Evolutionary conservation across 1,284 basidiomycete genomes (phyloP).

Genomic region (Malassezia globosa): DNA sequence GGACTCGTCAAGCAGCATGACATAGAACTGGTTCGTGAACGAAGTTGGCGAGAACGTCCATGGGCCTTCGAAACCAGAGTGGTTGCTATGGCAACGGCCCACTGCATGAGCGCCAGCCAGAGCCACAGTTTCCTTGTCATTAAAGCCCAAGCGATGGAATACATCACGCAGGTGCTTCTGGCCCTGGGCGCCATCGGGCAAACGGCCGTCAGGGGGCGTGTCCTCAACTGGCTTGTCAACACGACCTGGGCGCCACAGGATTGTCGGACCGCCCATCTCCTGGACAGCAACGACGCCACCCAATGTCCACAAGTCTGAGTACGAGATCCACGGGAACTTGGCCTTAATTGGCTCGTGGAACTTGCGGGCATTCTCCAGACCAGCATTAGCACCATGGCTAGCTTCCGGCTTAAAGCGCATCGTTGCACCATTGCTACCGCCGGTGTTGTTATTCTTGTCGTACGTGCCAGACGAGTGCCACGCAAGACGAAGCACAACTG

Average conservation of each 20-base stretch:
- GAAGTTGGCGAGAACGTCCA: constrained; percentile 43
- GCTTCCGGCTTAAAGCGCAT: constrained; percentile 50
- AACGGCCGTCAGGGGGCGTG: constrained; percentile 45
- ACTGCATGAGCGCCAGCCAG: constrained; percentile 54
- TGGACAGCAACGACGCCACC: constrained; percentile 52
- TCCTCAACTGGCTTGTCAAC: constrained; percentile 50
- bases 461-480: constrained; percentile 44
- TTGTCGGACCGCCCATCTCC: constrained; percentile 51
- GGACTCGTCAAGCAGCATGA: constrained; percentile 50
- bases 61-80: constrained; percentile 43
- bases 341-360: constrained; percentile 52
- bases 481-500: constrained; percentile 42
- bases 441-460: constrained; percentile 49
- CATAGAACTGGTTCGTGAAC: constrained; percentile 44
- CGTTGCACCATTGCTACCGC: constrained; percentile 51
- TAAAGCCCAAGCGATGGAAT: constrained; percentile 54
- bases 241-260: constrained; percentile 50
- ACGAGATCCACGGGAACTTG: constrained; percentile 52
- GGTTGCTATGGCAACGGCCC: constrained; percentile 46
- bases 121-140: constrained; percentile 64
- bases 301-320: constrained; percentile 49
- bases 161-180: constrained; percentile 69
- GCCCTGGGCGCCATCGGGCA: constrained; percentile 74
- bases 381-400: constrained; percentile 45
- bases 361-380: constrained; percentile 52